Evolutionary conservation across 306 rosid species (phyloP).

Genomic region (Quercus engelmannii): DNA sequence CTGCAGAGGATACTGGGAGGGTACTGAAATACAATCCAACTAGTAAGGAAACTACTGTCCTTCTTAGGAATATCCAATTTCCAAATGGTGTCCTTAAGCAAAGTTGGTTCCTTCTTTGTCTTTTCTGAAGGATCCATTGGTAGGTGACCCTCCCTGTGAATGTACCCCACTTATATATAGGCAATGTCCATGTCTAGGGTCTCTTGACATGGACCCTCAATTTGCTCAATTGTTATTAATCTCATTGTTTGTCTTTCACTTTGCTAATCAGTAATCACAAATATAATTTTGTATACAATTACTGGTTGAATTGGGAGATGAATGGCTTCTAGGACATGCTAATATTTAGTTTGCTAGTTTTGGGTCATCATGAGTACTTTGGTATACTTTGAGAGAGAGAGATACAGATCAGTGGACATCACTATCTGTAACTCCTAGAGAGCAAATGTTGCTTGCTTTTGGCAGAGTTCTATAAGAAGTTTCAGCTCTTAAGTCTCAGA

Average conservation of each 20-base stretch:
- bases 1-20: constrained; percentile 68
- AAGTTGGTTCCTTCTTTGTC: constrained; percentile 80
- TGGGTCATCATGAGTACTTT: background rate
- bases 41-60: constrained; percentile 77
- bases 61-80: constrained; percentile 60
- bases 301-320: background rate
- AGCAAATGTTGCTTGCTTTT: background rate
- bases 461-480: background rate
- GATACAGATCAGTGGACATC: background rate
- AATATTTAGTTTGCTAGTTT: background rate
- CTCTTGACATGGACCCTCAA: background rate
- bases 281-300: background rate
- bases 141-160: constrained; percentile 37
- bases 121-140: constrained; percentile 64
- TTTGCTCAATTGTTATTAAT: background rate
- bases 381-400: background rate
- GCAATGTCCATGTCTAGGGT: background rate
- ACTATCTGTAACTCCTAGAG: background rate
- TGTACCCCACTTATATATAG: background rate
- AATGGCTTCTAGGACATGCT: background rate
- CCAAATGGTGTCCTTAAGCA: constrained; percentile 95
- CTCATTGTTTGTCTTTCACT: background rate
- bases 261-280: background rate
- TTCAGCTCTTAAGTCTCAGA: background rate
- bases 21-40: constrained; percentile 70